Base-by-base conservation (phyloP, 1,284 basidiomycete genomes). In the Sporisorium exsertum region DNA sequence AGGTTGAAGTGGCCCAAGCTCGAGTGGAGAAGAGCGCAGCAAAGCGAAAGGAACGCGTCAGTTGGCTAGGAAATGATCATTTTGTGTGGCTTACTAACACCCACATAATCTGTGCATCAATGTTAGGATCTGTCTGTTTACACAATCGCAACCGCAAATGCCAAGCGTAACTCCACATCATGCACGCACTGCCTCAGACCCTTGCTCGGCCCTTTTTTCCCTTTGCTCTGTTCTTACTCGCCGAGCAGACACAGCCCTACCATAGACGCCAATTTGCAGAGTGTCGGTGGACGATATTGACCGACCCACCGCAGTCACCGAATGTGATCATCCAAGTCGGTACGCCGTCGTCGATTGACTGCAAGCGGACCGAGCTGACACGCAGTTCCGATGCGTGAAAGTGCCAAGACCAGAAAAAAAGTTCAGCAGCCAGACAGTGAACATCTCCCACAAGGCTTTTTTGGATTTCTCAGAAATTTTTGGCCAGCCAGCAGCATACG, bases 41-140 rank as follows among this genome's bases (percentile, higher is more conserved):
- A 26, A 24, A 47, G 26, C 26, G 18, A 29, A 45, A 52, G n/a
- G 59, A 63, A 69, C 67, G 60, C 67, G 67, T 69, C 60, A 69
- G 52, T 59, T 55, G 51, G 32, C 3, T 9, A 15, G 32, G 50
- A 45, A n/a, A 33, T 40, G 63, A 61, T 57, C 64, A 52, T 20
- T 43, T 43, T 20, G 8, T 8, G 37, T 1, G 20, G 56, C 32
- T 67, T 57, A 57, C 42, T 67, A 22, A 67, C 27, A n/a, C n/a
- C 16, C 40, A 49, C 58, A 42, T 60, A 66, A 60, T 56, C 49
- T 10, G n/a, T 7, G 22, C 8, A 1, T 3, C 7, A 18, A 27
- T 50, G 49, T 50, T 50, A 50, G 49, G 5, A n/a, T 9, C 3
- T 5, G 4, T 20, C n/a, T 8, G 7, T 16, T 49, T 16, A 49